Conservation (phyloP, 2,329 filamentous ascomycete genomes). For the Emergomyces pasteurianus region DNA sequence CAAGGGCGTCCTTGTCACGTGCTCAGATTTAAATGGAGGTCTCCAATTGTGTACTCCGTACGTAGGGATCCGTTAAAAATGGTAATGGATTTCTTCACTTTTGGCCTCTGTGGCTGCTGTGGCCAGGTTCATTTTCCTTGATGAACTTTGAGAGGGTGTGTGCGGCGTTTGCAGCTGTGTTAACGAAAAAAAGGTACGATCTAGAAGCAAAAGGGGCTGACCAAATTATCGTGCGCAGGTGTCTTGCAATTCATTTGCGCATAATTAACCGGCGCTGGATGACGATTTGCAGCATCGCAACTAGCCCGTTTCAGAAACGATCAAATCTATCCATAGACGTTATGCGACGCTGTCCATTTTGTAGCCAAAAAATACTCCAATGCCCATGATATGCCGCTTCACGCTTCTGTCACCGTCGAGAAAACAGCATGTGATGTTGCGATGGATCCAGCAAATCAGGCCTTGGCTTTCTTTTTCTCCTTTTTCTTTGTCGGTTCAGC, state of each 20-base stretch:
- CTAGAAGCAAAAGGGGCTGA: background rate
- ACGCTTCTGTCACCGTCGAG: background rate
- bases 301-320: background rate
- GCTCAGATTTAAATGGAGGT: no score
- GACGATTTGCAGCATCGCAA: background rate
- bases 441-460: slow-evolving; percentile 12
- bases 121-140: background rate
- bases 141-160: background rate
- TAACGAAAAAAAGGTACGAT: no score
- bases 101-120: background rate
- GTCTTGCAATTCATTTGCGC: background rate
- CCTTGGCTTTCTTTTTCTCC: slow-evolving; percentile 39
- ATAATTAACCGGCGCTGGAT: background rate
- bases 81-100: background rate
- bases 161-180: no score
- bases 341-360: background rate
- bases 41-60: no score
- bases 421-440: background rate
- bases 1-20: no score
- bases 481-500: slow-evolving; percentile 34
- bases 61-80: no score
- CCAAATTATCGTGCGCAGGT: background rate
- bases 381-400: background rate
- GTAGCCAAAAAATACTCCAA: background rate
- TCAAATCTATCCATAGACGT: background rate